Conservation (phyloP, 768 basidiomycete species). For the Lentinus brumalis region DNA sequence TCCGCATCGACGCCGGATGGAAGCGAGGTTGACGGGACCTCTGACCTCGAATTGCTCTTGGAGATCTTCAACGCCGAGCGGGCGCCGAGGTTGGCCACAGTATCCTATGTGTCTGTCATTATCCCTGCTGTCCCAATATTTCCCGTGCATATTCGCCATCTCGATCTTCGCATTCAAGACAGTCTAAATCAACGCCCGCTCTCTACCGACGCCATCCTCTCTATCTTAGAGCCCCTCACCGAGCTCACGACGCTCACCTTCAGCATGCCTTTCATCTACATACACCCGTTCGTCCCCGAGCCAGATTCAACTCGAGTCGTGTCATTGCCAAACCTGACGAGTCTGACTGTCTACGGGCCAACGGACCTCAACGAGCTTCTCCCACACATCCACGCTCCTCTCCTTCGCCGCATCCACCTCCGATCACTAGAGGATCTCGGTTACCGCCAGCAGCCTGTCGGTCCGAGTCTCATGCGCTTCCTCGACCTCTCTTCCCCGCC, state of each 20-base stretch:
- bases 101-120: conserved; percentile 19
- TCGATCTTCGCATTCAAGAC: conserved; percentile 17
- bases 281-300: conserved; percentile 26
- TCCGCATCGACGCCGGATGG: conserved; percentile 20
- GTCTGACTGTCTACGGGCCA: conserved; percentile 34
- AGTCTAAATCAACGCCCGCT: conserved; percentile 24
- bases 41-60: conserved; percentile 6
- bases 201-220: conserved; percentile 19
- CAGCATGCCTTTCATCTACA: conserved; percentile 35
- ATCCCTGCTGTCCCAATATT: conserved; percentile 31
- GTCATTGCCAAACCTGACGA: conserved; percentile 29
- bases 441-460: conserved; percentile 37
- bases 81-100: conserved; percentile 18
- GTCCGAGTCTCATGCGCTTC: conserved; percentile 31
- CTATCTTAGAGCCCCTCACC: conserved; percentile 41
- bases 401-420: conserved; percentile 41
- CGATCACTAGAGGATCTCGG: conserved; percentile 40
- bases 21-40: conserved; percentile 6
- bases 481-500: conserved; percentile 36
- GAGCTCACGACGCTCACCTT: conserved; percentile 45
- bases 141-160: conserved; percentile 28
- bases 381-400: conserved; percentile 35
- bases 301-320: conserved; percentile 20
- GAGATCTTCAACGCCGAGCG: conserved; percentile 15
- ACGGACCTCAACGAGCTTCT: conserved; percentile 35